Evolutionary conservation across 371 early-diverging fungal genomes (phyloP), one percentile per base, ranked within the genome.

Genomic region (Nematocida displodere): DNA sequence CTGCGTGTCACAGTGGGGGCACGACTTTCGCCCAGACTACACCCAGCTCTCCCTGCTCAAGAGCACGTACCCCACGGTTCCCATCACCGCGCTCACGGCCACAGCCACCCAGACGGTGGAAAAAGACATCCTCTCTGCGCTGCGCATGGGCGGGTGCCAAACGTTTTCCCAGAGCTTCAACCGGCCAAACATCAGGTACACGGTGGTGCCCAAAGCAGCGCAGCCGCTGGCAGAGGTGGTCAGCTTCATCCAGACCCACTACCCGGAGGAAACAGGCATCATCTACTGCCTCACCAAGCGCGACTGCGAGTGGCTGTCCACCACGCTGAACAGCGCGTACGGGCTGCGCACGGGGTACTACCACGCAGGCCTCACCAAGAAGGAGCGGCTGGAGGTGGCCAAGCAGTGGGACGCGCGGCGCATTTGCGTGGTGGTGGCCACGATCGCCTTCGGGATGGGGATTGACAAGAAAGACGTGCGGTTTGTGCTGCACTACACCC

Each of bases 401-500:
- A 79, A 85, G 22, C 87, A 87, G 13, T 99, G 97, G 97, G 90
- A 89, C 31, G 37, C 61, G 24, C 47, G 42, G 15, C 76, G 81
- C 22, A 79, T 91, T 1, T 86, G 90, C 49, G 88, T 99, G 40
- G 93, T 99, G 77, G 93, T 94, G 1, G 98, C 97, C 0, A 99
- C 99, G 0, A 88, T 97, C 44, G 98, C 98, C 0, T 96, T 97
- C 85, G 81, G 81, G 13, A 88, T 92, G 87, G 92, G 99, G 2
- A 96, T 97, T 52, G 95, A 99, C 85, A 97, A 97, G 84, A 83
- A 92, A 17, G 92, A 97, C 77, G 97, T 99, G 13, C 89, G 99
- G 1, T 97, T 91, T 82, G 97, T 99, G 1, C 89, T 97, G 24
- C 99, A 99, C 81, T 89, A 91, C 81, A 88, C 92, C 2, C 80